Evolutionary conservation across 768 basidiomycete genomes (phyloP).

Genomic region (Daedaleopsis nitida): DNA sequence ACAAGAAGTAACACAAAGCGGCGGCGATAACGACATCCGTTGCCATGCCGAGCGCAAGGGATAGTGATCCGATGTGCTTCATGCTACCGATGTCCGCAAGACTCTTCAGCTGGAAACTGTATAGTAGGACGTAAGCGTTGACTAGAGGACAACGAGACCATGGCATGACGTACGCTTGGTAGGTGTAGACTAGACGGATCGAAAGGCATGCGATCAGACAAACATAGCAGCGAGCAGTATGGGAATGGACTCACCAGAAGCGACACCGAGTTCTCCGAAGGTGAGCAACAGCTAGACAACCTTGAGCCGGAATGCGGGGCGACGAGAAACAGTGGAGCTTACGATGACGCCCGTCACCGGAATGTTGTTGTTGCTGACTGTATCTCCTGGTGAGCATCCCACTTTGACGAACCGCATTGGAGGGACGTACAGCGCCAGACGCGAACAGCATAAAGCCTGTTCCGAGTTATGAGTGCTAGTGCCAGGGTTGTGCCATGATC

Average conservation of each 20-base stretch:
- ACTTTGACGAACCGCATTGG: neutral
- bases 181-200: slow-evolving; percentile 38
- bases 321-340: too few species aligned
- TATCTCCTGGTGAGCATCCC: neutral
- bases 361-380: slow-evolving; percentile 59
- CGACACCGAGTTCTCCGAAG: slow-evolving; percentile 47
- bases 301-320: neutral
- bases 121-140: neutral
- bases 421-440: slow-evolving; percentile 60
- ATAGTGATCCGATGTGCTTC: slow-evolving; percentile 49
- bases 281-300: slow-evolving; percentile 44
- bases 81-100: slow-evolving; percentile 46
- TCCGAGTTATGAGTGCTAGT: neutral
- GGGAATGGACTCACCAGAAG: slow-evolving; percentile 33
- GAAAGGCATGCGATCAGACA: neutral
- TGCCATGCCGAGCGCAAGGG: slow-evolving; percentile 50
- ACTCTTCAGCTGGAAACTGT: slow-evolving; percentile 28
- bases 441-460: slow-evolving; percentile 54
- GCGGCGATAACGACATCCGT: slow-evolving; percentile 55
- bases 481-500: neutral
- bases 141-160: neutral
- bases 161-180: slow-evolving; percentile 41
- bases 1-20: slow-evolving; percentile 56
- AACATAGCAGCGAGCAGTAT: neutral
- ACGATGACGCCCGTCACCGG: slow-evolving; percentile 49